Conservation (phyloP, 2,329 filamentous ascomycete genomes). For the Hymenoscyphus infarciens region DNA sequence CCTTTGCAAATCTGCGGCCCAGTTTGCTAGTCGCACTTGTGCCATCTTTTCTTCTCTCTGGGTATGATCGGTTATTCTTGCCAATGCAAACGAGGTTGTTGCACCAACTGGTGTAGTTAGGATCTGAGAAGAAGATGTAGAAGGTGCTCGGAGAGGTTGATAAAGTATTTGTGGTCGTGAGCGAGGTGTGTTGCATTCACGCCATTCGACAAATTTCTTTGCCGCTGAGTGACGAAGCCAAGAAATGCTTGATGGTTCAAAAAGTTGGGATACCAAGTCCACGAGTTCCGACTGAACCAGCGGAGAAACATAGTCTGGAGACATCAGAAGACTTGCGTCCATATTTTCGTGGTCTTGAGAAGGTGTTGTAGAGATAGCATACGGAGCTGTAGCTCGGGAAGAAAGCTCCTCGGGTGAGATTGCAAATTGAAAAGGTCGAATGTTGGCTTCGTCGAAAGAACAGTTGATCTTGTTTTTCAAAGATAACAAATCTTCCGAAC, state of each 20-base stretch:
- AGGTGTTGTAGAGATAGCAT: slow-evolving; percentile 72
- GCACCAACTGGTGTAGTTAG: slow-evolving; percentile 32
- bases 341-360: slow-evolving; percentile 75
- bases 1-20: slow-evolving; percentile 77
- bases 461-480: slow-evolving; percentile 58
- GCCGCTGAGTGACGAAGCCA: slow-evolving; percentile 81
- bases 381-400: slow-evolving; percentile 48
- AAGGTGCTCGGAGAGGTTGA: slow-evolving; percentile 34
- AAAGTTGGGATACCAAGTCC: slow-evolving; percentile 66
- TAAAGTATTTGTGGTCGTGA: slow-evolving; percentile 36
- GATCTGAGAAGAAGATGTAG: slow-evolving; percentile 20
- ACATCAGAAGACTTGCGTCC: slow-evolving; percentile 93
- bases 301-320: slow-evolving; percentile 81
- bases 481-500: slow-evolving; percentile 50
- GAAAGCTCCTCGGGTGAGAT: slow-evolving; percentile 25
- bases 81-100: slow-evolving; percentile 53
- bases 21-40: slow-evolving; percentile 72
- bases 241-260: slow-evolving; percentile 72
- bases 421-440: slow-evolving; percentile 65
- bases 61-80: slow-evolving; percentile 56
- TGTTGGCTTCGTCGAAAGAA: slow-evolving; percentile 53
- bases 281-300: slow-evolving; percentile 71
- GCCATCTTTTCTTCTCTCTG: slow-evolving; percentile 58
- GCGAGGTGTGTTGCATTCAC: slow-evolving; percentile 40
- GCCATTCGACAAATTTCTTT: slow-evolving; percentile 75